Conservation (phyloP, 306 rosid genomes). For the Sicyos baderoa region DNA sequence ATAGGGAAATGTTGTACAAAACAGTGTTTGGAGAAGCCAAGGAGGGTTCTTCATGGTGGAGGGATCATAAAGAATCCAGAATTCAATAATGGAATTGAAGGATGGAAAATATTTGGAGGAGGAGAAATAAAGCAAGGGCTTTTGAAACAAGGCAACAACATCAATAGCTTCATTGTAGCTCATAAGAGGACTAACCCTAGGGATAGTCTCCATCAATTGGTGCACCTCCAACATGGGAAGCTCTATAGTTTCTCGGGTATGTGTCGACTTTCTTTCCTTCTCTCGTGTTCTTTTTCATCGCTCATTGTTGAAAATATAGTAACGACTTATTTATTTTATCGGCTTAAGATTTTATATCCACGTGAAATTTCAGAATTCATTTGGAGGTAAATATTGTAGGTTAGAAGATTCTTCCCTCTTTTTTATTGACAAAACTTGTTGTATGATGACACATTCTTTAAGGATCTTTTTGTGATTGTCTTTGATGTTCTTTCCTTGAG, state of each 20-base stretch:
- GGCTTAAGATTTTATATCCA: too few species aligned
- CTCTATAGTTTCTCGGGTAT: conserved; percentile 61
- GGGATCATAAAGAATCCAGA: conserved; percentile 73
- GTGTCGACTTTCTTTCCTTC: neutral
- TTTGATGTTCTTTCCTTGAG: too few species aligned
- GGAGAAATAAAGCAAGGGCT: conserved; percentile 39
- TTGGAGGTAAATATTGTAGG: too few species aligned
- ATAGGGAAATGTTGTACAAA: neutral
- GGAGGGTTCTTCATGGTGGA: conserved; percentile 52
- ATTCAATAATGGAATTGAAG: conserved; percentile 40
- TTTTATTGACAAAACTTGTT: too few species aligned
- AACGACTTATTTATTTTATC: neutral
- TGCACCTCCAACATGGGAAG: conserved; percentile 43
- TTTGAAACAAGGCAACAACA: conserved; percentile 40
- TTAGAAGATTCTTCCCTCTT: too few species aligned
- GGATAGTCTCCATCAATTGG: conserved; percentile 51
- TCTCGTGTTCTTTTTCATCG: neutral
- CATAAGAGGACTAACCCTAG: conserved; percentile 34
- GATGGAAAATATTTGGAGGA: conserved; percentile 55
- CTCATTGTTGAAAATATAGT: neutral
- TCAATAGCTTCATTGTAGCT: conserved; percentile 40
- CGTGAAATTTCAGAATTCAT: too few species aligned
- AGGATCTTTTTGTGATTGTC: too few species aligned
- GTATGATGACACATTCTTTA: too few species aligned
- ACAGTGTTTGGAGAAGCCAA: conserved; percentile 62